Evolutionary conservation across 345 rosid genomes (phyloP).

Genomic region (Pistacia vera): DNA sequence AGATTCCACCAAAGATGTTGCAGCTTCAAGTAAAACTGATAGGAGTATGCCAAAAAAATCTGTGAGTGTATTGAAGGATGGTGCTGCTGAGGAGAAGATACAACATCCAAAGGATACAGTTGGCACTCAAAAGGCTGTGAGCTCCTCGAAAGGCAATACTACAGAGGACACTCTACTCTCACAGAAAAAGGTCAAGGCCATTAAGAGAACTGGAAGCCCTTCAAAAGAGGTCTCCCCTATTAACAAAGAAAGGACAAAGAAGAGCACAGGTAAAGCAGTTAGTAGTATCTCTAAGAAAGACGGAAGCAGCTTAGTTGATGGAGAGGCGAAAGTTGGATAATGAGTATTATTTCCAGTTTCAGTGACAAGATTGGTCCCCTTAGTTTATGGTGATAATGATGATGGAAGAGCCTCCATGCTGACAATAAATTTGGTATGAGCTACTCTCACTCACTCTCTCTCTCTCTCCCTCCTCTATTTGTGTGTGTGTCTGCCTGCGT

Average conservation of each 20-base stretch:
- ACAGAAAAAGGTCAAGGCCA: constrained; percentile 63
- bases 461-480: background rate
- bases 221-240: constrained; percentile 36
- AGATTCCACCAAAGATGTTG: constrained; percentile 29
- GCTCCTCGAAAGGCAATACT: constrained; percentile 40
- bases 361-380: constrained; percentile 14
- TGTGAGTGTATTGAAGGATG: constrained; percentile 37
- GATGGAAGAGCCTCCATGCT: constrained; percentile 21
- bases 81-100: constrained; percentile 36
- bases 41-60: constrained; percentile 36
- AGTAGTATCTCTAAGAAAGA: constrained; percentile 38
- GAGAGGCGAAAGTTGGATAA: constrained; percentile 63
- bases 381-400: constrained; percentile 16
- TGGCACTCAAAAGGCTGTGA: constrained; percentile 26
- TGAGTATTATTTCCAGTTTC: constrained; percentile 5
- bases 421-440: constrained; percentile 26
- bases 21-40: constrained; percentile 32
- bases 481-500: background rate
- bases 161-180: constrained; percentile 39
- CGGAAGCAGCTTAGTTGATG: constrained; percentile 55
- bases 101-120: constrained; percentile 31
- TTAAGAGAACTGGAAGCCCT: constrained; percentile 48
- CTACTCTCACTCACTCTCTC: background rate
- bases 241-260: constrained; percentile 43
- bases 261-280: constrained; percentile 38